Evolutionary conservation across 2,329 filamentous ascomycete genomes (phyloP).

Genomic region (Trichoderma sp.): DNA sequence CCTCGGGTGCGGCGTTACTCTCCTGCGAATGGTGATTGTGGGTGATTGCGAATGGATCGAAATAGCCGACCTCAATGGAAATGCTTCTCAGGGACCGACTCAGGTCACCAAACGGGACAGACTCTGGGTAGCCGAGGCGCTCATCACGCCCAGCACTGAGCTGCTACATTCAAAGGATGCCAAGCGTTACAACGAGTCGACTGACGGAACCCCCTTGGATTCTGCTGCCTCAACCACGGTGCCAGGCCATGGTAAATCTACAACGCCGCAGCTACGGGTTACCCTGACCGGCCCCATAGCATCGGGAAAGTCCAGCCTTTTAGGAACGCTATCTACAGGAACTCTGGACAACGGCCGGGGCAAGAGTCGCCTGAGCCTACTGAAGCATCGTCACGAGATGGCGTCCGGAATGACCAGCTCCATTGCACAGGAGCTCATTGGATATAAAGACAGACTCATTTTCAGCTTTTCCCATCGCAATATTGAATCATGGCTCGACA

Average conservation of each 20-base stretch:
- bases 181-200: neutral
- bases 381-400: slow-evolving; percentile 93
- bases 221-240: slow-evolving; percentile 28
- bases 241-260: slow-evolving; percentile 51
- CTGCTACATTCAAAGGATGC: slow-evolving; percentile 29
- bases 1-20: slow-evolving; percentile 80
- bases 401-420: slow-evolving; percentile 91
- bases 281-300: slow-evolving; percentile 87
- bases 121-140: slow-evolving; percentile 86
- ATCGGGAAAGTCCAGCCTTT: slow-evolving; percentile 86
- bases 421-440: slow-evolving; percentile 89
- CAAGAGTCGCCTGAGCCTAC: slow-evolving; percentile 80
- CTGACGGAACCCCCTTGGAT: neutral
- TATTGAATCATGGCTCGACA: slow-evolving; percentile 91
- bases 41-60: slow-evolving; percentile 79
- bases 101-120: slow-evolving; percentile 47
- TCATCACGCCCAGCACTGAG: slow-evolving; percentile 74
- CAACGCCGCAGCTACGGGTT: slow-evolving; percentile 75
- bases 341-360: slow-evolving; percentile 89
- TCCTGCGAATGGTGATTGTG: slow-evolving; percentile 79
- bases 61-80: slow-evolving; percentile 36
- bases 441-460: slow-evolving; percentile 65
- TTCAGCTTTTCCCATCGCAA: slow-evolving; percentile 86
- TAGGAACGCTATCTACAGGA: slow-evolving; percentile 86
- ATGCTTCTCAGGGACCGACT: slow-evolving; percentile 29